A percentile compares a stretch with the other conserved stretches of the same genome.
Conservation (phyloP, 495 filamentous ascomycete genomes). For the Daldinia grandis region DNA sequence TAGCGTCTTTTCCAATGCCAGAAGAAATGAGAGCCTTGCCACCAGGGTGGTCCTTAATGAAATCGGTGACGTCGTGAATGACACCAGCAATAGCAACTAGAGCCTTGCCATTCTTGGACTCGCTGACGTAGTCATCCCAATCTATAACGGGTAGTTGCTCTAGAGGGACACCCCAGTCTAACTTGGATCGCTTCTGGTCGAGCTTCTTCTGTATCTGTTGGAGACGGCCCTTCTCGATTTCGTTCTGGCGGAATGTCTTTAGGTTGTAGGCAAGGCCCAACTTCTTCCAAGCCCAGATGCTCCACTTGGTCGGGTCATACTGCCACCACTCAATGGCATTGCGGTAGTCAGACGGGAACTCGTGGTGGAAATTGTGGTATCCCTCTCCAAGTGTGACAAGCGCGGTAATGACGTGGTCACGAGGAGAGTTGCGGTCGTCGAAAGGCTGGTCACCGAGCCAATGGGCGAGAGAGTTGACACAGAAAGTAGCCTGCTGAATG, state of each 20-base stretch:
- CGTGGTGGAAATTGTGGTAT: slow-evolving; percentile 99
- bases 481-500: slow-evolving; percentile 99
- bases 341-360: slow-evolving; percentile 98
- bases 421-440: slow-evolving; percentile 97
- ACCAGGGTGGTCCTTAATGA: slow-evolving; percentile 97
- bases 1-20: slow-evolving; percentile 96
- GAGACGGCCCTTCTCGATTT: slow-evolving; percentile 98
- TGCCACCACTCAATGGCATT: slow-evolving; percentile 98
- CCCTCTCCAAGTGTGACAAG: slow-evolving; percentile 96
- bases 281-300: slow-evolving; percentile 93
- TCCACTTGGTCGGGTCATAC: slow-evolving; percentile 99
- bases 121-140: slow-evolving; percentile 93
- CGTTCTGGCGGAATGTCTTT: slow-evolving; percentile 97
- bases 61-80: slow-evolving; percentile 92
- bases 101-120: slow-evolving; percentile 86
- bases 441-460: slow-evolving; percentile 99
- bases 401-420: slow-evolving; percentile 95
- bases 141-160: slow-evolving; percentile 94
- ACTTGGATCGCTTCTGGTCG: slow-evolving; percentile 88
- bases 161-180: slow-evolving; percentile 96
- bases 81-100: slow-evolving; percentile 92
- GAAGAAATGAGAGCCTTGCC: slow-evolving; percentile 94
- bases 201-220: slow-evolving; percentile 99
- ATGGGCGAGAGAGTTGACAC: slow-evolving; percentile 97
- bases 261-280: slow-evolving; percentile 92